phyloP scores from a whole-genome alignment of 495 filamentous ascomycete genomes.

The Rhypophila decipiens region DNA sequence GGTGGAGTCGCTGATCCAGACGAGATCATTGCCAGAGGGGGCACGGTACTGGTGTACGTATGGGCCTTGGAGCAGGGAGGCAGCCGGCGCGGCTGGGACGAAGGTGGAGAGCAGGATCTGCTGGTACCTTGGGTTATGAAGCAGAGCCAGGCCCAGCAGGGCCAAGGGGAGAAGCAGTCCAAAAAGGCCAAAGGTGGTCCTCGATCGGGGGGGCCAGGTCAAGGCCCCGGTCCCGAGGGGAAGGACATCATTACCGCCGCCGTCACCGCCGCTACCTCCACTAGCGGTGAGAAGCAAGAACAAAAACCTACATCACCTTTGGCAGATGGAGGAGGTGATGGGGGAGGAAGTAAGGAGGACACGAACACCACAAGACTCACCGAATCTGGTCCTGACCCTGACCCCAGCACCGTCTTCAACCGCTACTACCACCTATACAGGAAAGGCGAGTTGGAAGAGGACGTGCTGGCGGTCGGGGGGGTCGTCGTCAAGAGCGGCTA shows the following conservation, averaged over 20 bases:
- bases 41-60: slow-evolving; percentile 79
- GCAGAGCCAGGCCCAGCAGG: slow-evolving; percentile 11
- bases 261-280: slow-evolving; percentile 12
- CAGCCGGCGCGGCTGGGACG: slow-evolving; percentile 88
- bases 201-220: not conserved
- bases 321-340: slow-evolving; percentile 1
- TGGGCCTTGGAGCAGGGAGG: slow-evolving; percentile 92
- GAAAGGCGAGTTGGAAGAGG: slow-evolving; percentile 76
- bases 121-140: slow-evolving; percentile 93
- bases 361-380: not conserved
- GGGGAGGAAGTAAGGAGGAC: not conserved
- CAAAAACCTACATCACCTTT: not conserved
- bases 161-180: not conserved
- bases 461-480: slow-evolving; percentile 71
- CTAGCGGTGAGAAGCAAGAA: slow-evolving; percentile 16
- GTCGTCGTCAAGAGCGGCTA: slow-evolving; percentile 74
- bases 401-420: slow-evolving; percentile 57
- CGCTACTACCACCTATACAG: slow-evolving; percentile 94
- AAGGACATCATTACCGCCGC: not conserved
- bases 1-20: not conserved
- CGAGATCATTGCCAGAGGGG: slow-evolving; percentile 41
- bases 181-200: slow-evolving; percentile 7
- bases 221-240: not conserved
- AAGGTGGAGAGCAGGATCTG: slow-evolving; percentile 79
- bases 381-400: not conserved